A percentile compares a stretch with the other conserved stretches of the same genome.
Conservation (phyloP, 495 filamentous ascomycete genomes). For the Aspergillus incahuasiensis region DNA sequence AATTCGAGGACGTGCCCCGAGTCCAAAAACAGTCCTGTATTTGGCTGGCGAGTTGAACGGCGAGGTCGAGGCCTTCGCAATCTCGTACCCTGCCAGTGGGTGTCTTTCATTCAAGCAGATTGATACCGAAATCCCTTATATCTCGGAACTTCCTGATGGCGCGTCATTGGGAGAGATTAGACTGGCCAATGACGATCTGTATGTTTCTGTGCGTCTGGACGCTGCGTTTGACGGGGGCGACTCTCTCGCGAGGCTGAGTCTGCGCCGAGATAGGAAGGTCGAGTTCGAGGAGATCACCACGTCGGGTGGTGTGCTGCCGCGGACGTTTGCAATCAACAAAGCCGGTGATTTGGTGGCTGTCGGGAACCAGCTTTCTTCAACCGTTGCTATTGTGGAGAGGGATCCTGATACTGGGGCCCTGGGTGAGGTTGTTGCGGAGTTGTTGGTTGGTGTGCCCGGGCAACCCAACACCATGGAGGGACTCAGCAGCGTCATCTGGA, state of each 20-base stretch:
- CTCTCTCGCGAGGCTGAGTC: slow-evolving; percentile 30
- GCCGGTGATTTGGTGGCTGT: slow-evolving; percentile 57
- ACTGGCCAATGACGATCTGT: slow-evolving; percentile 22
- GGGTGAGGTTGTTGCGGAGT: slow-evolving; percentile 43
- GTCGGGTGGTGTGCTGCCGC: slow-evolving; percentile 55
- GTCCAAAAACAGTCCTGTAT: slow-evolving; percentile 50
- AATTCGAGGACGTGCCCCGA: background rate
- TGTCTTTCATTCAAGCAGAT: slow-evolving; percentile 39
- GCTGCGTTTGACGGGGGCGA: slow-evolving; percentile 30
- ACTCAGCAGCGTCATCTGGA: slow-evolving; percentile 58
- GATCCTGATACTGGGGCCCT: slow-evolving; percentile 53
- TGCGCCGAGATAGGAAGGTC: slow-evolving; percentile 44
- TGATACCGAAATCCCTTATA: slow-evolving; percentile 29
- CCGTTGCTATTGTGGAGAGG: slow-evolving; percentile 56
- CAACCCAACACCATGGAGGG: slow-evolving; percentile 38
- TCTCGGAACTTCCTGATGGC: slow-evolving; percentile 24
- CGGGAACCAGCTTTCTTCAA: slow-evolving; percentile 55
- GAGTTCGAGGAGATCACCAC: slow-evolving; percentile 46
- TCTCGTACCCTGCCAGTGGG: slow-evolving; percentile 47
- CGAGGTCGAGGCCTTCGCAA: slow-evolving; percentile 52
- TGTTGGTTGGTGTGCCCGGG: slow-evolving; percentile 32
- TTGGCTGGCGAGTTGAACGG: slow-evolving; percentile 59
- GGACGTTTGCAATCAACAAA: slow-evolving; percentile 63
- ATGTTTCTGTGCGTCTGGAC: slow-evolving; percentile 44
- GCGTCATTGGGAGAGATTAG: slow-evolving; percentile 38